Evolutionary conservation across 2,329 filamentous ascomycete species (phyloP).

Genomic region (Echinosphaeria canescens): DNA sequence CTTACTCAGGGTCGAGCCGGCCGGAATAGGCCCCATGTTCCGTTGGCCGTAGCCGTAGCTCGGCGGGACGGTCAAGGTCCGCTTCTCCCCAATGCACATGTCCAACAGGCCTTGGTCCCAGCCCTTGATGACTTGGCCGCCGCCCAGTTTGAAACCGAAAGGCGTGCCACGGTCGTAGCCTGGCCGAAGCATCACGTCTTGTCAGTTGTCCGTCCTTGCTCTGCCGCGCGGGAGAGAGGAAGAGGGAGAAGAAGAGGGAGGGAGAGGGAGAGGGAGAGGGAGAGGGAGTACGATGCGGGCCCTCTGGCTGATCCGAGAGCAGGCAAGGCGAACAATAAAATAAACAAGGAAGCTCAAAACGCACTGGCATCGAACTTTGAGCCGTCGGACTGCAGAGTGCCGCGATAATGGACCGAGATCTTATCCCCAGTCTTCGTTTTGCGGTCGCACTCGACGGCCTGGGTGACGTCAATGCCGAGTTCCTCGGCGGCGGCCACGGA

Average conservation of each 20-base stretch:
- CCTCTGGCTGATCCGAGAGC: too few relatives aligned
- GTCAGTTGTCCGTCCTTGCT: slow-evolving; percentile 4
- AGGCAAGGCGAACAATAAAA: too few relatives aligned
- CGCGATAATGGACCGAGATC: slow-evolving; percentile 74
- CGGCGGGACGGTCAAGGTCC: slow-evolving; percentile 75
- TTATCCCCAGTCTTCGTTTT: slow-evolving; percentile 58
- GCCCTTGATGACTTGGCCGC: slow-evolving; percentile 73
- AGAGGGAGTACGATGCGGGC: not conserved
- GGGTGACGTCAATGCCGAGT: slow-evolving; percentile 59
- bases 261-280: not conserved
- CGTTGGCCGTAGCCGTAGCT: slow-evolving; percentile 63
- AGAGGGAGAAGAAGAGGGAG: not conserved
- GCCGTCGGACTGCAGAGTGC: slow-evolving; percentile 54
- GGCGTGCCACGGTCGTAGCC: slow-evolving; percentile 57
- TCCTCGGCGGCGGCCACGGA: slow-evolving; percentile 34
- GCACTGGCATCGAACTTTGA: slow-evolving; percentile 59
- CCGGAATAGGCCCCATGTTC: slow-evolving; percentile 63
- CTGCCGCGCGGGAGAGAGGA: not conserved
- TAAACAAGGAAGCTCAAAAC: too few relatives aligned
- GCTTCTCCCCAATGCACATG: slow-evolving; percentile 94
- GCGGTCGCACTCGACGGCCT: slow-evolving; percentile 56
- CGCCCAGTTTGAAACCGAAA: slow-evolving; percentile 60
- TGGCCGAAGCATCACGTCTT: slow-evolving; percentile 19
- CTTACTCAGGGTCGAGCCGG: slow-evolving; percentile 54
- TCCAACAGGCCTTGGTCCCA: slow-evolving; percentile 82